Conservation (phyloP, 768 basidiomycete species). For the Boletus tomentosulus region DNA sequence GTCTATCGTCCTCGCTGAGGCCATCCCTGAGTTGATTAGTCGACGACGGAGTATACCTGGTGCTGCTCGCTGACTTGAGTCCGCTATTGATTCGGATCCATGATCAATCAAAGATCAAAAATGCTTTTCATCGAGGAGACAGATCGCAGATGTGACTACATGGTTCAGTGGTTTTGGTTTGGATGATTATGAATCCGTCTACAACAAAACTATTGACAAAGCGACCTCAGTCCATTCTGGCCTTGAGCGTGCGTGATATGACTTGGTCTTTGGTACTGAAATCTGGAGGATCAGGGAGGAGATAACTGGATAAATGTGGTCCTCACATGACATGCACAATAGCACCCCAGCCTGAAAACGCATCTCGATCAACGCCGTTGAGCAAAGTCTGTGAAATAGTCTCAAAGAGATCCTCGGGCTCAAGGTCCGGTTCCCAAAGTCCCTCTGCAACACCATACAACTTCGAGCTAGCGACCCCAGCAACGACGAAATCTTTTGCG, state of each 20-base stretch:
- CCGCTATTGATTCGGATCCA: no score
- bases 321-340: conserved; percentile 93
- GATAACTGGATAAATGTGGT: conserved; percentile 1
- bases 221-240: conserved; percentile 76
- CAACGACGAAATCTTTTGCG: conserved; percentile 95
- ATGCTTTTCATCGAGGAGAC: not conserved
- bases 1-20: conserved; percentile 2
- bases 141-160: no score
- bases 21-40: conserved; percentile 4
- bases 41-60: not conserved
- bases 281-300: conserved; percentile 6
- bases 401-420: conserved; percentile 95
- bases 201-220: conserved; percentile 15
- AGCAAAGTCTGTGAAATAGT: conserved; percentile 95
- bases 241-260: conserved; percentile 83
- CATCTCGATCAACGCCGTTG: conserved; percentile 94
- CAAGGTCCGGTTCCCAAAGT: conserved; percentile 96
- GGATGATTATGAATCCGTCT: conserved; percentile 4
- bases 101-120: not conserved
- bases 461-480: conserved; percentile 89
- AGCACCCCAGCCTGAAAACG: conserved; percentile 95
- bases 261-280: conserved; percentile 67
- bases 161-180: no score
- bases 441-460: conserved; percentile 97
- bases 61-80: not conserved